Percentiles rank a stretch among this genome's conserved stretches.
These are phyloP conservation scores for Escovopsis sp. DNA, from an alignment of 2,329 filamentous ascomycete species.

Conservation along the genomic window DNA sequence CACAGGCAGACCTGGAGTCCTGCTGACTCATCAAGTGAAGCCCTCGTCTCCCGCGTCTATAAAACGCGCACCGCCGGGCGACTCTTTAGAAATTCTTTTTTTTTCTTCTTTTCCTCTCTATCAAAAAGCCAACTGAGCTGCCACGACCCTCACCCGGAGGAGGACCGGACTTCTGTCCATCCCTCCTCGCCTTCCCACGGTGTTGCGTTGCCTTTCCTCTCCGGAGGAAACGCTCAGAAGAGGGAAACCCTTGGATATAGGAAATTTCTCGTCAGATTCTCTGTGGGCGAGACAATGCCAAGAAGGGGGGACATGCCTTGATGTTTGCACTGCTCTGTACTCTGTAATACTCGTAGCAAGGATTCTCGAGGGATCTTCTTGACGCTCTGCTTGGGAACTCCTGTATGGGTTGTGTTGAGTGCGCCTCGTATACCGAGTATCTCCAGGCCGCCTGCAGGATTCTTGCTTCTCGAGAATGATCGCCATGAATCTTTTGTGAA, in stretches of 20 bases:
- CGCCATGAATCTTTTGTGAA: no score
- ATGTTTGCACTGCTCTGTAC: background rate
- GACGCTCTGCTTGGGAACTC: no score
- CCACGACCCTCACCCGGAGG: constrained; percentile 46
- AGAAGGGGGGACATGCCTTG: constrained; percentile 42
- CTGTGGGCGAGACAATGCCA: constrained; percentile 41
- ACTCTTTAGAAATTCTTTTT: constrained; percentile 12
- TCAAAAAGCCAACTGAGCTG: constrained; percentile 50
- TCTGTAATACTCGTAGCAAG: background rate
- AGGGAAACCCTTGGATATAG: constrained; percentile 46
- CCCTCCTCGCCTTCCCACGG: constrained; percentile 27
- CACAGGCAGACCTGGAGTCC: no score
- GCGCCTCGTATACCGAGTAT: no score
- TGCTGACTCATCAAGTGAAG: constrained; percentile 1
- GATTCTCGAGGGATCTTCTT: no score
- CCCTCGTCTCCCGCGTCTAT: constrained; percentile 1
- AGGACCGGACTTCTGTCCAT: no score
- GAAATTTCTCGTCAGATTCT: constrained; percentile 40
- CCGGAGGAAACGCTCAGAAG: constrained; percentile 39
- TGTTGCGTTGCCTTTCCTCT: constrained; percentile 46
- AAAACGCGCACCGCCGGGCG: constrained; percentile 6
- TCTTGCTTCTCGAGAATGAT: no score
- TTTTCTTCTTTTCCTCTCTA: constrained; percentile 32
- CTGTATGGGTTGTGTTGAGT: no score
- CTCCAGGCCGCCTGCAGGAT: no score